Base-by-base conservation (phyloP, 2,329 filamentous ascomycete genomes). In the Penicillium hordei region DNA sequence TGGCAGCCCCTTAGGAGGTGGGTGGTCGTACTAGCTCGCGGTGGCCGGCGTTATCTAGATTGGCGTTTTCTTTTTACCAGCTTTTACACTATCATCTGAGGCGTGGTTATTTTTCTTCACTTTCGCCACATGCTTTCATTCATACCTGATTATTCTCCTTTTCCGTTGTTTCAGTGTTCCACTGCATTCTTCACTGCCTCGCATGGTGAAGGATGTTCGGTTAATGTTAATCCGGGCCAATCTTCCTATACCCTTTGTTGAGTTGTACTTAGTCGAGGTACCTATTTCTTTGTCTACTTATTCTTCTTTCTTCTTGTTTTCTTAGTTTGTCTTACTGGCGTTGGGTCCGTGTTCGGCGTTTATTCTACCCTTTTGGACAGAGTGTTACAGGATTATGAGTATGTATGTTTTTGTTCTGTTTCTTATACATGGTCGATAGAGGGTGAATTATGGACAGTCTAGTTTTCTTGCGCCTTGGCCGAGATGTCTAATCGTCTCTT, bases 1-100 rank as follows among this genome's bases (percentile, higher is more conserved):
- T 36, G 72, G 72, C 40, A 72, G 68, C 60, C 71, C 72, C 49
- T 62, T 75, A 17, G 73, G 74, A 48, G 70, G 70, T 57, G 76
- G 74, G 70, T 75, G 74, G 44, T 68, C 69, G 44, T 76, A 76
- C 62, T 76, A 69, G 57, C 63, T 62, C 55, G 5, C 1, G 29
- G 59, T 60, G 56, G 56, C 58, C 50, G 65, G 68, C 67, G 64
- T 69, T 68, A 48, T 61, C 57, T 66, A 62, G 58, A 66, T 54
- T 58, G 63, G 65, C 62, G 62, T 68, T 68, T 55, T 52, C 29
- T 52, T 46, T 42, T 51, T 48, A 36, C 5, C 12, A 13, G 33
- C 33, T 58, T 38, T 42, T 34, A 53, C 36, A 49, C 21, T 60
- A 63, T 48, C 48, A 65, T 60, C 53, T 52, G 33, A 61, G 48